Evolutionary conservation across 352 stramenopile genomes (phyloP).

Genomic region (Phytophthora parvispora): DNA sequence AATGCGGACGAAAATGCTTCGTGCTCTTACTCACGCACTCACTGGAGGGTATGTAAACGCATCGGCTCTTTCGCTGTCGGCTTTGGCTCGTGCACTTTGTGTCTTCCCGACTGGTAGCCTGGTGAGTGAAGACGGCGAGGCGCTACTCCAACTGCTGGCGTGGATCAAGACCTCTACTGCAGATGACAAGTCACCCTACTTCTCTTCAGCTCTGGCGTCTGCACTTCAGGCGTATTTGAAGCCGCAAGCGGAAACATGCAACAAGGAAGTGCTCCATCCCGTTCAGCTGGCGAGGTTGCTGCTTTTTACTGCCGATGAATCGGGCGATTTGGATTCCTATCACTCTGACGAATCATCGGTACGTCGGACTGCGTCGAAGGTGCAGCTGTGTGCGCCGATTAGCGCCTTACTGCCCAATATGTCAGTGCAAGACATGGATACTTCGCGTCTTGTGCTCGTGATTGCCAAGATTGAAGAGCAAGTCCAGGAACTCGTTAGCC

Average conservation of each 20-base stretch:
- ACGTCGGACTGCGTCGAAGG: neutral
- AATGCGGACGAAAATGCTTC: slow-evolving; percentile 64
- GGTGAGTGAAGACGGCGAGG: slow-evolving; percentile 29
- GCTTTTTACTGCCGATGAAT: slow-evolving; percentile 49
- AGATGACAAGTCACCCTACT: slow-evolving; percentile 1
- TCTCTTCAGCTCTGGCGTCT: slow-evolving; percentile 13
- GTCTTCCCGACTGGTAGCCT: slow-evolving; percentile 64
- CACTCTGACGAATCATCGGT: neutral
- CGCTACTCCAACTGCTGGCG: slow-evolving; percentile 32
- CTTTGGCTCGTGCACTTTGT: slow-evolving; percentile 54
- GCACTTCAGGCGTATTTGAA: slow-evolving; percentile 31
- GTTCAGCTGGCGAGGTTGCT: slow-evolving; percentile 54
- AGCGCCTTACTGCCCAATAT: slow-evolving; percentile 8
- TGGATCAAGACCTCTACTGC: slow-evolving; percentile 37
- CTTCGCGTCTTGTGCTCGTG: slow-evolving; percentile 42
- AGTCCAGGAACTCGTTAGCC: slow-evolving; percentile 31
- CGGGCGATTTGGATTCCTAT: neutral
- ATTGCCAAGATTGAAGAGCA: slow-evolving; percentile 55
- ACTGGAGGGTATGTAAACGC: slow-evolving; percentile 62
- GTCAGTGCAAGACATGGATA: slow-evolving; percentile 16
- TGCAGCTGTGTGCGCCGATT: slow-evolving; percentile 14
- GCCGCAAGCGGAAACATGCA: slow-evolving; percentile 2
- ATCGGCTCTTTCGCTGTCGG: slow-evolving; percentile 42
- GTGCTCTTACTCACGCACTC: slow-evolving; percentile 56
- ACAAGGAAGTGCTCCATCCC: slow-evolving; percentile 23